Evolutionary conservation across 2,329 filamentous ascomycete species (phyloP).

Genomic region (Zymoseptoria ardabiliae): DNA sequence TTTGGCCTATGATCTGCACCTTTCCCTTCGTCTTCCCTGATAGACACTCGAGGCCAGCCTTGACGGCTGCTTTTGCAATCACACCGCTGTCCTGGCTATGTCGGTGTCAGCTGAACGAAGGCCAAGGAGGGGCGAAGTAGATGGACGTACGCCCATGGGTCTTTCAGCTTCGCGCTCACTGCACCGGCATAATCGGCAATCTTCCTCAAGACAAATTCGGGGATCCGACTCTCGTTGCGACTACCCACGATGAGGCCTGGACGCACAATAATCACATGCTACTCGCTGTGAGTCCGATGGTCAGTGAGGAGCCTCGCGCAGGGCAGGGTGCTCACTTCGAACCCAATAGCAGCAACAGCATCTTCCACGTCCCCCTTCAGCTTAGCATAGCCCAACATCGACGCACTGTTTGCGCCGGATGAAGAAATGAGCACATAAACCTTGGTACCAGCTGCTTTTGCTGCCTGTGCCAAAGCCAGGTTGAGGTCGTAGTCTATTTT

Average conservation of each 20-base stretch:
- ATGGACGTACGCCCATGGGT: slow-evolving; percentile 48
- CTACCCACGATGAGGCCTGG: slow-evolving; percentile 71
- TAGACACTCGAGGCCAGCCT: slow-evolving; percentile 45
- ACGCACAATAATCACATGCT: slow-evolving; percentile 61
- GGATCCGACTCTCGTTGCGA: slow-evolving; percentile 50
- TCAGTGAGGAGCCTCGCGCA: not conserved
- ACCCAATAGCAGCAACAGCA: slow-evolving; percentile 60
- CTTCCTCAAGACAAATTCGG: slow-evolving; percentile 51
- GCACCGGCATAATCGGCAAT: slow-evolving; percentile 51
- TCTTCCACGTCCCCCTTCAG: slow-evolving; percentile 92
- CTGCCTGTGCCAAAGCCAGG: slow-evolving; percentile 65
- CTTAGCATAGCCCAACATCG: slow-evolving; percentile 47
- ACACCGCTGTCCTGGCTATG: slow-evolving; percentile 59
- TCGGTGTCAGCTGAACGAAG: not conserved
- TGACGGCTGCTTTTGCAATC: slow-evolving; percentile 61
- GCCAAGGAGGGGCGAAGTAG: not conserved
- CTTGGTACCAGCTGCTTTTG: slow-evolving; percentile 62
- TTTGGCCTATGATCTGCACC: slow-evolving; percentile 53
- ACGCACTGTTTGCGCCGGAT: slow-evolving; percentile 45
- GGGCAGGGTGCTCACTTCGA: slow-evolving; percentile 43
- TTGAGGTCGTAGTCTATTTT: slow-evolving; percentile 86
- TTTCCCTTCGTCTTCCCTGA: slow-evolving; percentile 51
- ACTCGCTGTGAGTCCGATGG: no score
- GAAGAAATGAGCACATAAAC: slow-evolving; percentile 72
- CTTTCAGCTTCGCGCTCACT: slow-evolving; percentile 49